A percentile compares a stretch with the other conserved stretches of the same genome.
Evolutionary conservation across 805 yeast species (phyloP).

Genomic region (Saccharomycopsis fibuligera): DNA sequence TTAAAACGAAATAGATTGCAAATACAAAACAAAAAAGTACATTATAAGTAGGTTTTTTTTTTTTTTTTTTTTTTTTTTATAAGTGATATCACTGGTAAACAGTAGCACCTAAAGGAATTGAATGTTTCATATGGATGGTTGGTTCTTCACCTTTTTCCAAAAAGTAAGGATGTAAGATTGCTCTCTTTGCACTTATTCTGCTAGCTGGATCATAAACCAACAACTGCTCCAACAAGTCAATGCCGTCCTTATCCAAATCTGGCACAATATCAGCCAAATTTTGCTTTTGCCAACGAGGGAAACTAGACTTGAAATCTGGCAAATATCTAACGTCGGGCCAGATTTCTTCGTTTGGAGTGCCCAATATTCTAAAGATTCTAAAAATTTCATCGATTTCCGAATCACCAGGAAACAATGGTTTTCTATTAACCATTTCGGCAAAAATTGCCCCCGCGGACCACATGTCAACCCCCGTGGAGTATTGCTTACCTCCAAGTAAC

Average conservation of each 20-base stretch:
- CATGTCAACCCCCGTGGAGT: conserved; percentile 97
- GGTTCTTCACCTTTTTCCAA: conserved; percentile 37
- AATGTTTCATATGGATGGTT: conserved; percentile 25
- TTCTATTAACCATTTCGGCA: conserved; percentile 95
- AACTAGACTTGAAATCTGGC: conserved; percentile 90
- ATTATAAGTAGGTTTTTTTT: too few species aligned
- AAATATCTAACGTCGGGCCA: conserved; percentile 93
- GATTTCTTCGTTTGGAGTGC: conserved; percentile 85
- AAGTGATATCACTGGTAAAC: conserved; percentile 5
- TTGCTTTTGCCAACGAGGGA: conserved; percentile 84
- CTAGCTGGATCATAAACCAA: conserved; percentile 89
- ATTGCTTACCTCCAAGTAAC: conserved; percentile 90
- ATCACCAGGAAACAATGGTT: conserved; percentile 94
- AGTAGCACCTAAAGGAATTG: conserved; percentile 26
- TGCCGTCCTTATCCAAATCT: conserved; percentile 72
- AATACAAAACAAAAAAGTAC: too few species aligned
- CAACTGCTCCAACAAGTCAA: conserved; percentile 72
- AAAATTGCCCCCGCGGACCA: conserved; percentile 98
- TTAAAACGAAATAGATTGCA: too few species aligned
- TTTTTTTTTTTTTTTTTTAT: too few species aligned
- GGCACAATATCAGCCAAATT: conserved; percentile 50
- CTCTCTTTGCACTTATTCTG: conserved; percentile 91
- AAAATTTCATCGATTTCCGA: conserved; percentile 96
- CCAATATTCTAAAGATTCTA: conserved; percentile 84
- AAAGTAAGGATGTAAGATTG: conserved; percentile 84